Base-by-base conservation (phyloP, 345 rosid species). In the Eutrema heterophyllum region DNA sequence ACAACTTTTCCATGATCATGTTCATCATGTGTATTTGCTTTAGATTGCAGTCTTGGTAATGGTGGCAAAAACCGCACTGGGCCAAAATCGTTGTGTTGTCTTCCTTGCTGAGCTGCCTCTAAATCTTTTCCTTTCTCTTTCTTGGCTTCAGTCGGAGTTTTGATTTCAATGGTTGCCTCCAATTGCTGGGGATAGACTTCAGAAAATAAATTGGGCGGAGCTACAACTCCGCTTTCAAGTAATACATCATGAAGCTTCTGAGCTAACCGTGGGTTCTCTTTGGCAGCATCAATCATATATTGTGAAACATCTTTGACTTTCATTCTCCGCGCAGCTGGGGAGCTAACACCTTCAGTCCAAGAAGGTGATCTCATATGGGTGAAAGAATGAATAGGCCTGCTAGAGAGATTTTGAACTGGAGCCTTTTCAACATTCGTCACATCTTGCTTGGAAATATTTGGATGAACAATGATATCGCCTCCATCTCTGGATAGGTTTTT, bases 321-420 rank as follows among this genome's bases (percentile, higher is more conserved):
- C 98, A 86, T 93, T 79, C 86, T 85, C 48, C 68, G 90, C 6
- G 75, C 94, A 50, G 96, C 90, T 13, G 97, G 96, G 45, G 93
- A 91, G 82, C 86, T 86, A 66, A 91, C 90, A 58, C 98, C 98
- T 89, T 93, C 97, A 43, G 98, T 93, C 98, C 98, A 93, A 44
- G 97, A 93, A 70, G 97, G 98, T 69, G 90, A 86, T 82, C 95
- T 87, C 51, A 83, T 85, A 82, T 89, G 98, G 0, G 71, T 38
- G 64, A 78, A 64, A 72, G 90, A 74, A 78, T 84, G 85, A 79
- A 58, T 81, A 74, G 89, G 81, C 80, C 83, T 84, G 58, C 67
- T 81, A 35, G 83, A 82, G 71, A 79, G 53, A 49, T 87, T 92
- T 70, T 45, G 75, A 69, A 46, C 38, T 44, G 71, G 67, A 55